phyloP scores from a whole-genome alignment of 1,284 basidiomycete species.

The Malassezia restricta region DNA sequence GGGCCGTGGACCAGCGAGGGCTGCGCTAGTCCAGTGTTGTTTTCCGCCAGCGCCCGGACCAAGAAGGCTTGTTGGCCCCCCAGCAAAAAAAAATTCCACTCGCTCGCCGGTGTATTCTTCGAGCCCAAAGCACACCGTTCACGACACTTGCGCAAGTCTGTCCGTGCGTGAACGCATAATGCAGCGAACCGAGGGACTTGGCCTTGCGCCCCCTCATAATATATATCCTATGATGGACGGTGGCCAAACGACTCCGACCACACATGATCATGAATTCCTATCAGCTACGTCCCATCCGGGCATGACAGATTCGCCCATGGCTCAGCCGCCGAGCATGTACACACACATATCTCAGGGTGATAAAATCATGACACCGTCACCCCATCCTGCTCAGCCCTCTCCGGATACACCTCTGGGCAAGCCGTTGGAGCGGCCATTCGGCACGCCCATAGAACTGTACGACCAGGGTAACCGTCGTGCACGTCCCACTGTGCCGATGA shows the following conservation, averaged over 20 bases:
- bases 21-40: no score
- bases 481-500: conserved; percentile 8
- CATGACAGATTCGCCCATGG: not conserved
- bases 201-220: not conserved
- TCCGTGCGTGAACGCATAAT: not conserved
- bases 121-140: no score
- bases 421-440: not conserved
- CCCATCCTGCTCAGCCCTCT: not conserved
- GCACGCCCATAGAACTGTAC: conserved; percentile 1
- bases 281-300: not conserved
- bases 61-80: no score
- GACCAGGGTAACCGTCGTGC: not conserved
- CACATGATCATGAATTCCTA: not conserved
- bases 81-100: no score
- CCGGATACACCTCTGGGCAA: not conserved
- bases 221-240: not conserved
- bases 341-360: not conserved
- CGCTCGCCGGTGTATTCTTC: no score
- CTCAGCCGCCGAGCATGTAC: not conserved
- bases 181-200: conserved; percentile 1
- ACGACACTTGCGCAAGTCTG: no score
- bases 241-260: not conserved
- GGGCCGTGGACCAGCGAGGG: no score
- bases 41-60: no score
- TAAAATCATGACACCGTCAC: not conserved